phyloP scores from a whole-genome alignment of 192 early-diverging fungal species.

The Powellomyces hirtus region DNA sequence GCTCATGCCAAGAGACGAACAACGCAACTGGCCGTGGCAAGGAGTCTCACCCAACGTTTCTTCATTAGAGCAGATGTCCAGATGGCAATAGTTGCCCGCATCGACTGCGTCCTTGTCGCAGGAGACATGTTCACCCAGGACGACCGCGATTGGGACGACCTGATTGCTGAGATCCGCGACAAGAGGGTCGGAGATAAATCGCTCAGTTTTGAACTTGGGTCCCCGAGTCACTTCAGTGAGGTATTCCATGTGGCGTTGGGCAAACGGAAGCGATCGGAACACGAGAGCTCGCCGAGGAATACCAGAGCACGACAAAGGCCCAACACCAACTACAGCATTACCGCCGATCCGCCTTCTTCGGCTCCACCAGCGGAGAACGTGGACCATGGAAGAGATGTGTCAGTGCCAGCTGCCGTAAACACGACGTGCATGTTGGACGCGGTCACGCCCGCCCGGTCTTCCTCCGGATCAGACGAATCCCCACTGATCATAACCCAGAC shows the following conservation, averaged over 20 bases:
- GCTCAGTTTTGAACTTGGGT: neutral
- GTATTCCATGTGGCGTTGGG: neutral
- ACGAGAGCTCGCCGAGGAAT: too few relatives aligned
- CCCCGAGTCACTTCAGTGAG: neutral
- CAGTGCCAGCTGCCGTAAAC: neutral
- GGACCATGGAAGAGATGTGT: neutral
- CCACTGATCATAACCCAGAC: conserved; percentile 3
- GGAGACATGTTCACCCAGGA: neutral
- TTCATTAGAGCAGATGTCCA: conserved; percentile 1
- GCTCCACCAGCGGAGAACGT: neutral
- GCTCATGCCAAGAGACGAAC: too few relatives aligned
- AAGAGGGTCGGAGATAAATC: neutral
- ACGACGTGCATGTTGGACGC: too few relatives aligned
- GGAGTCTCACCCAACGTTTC: too few relatives aligned
- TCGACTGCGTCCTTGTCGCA: neutral
- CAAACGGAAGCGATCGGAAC: neutral
- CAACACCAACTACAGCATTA: too few relatives aligned
- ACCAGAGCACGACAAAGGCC: too few relatives aligned
- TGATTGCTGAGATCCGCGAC: neutral
- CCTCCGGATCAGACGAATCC: neutral
- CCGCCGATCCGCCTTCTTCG: too few relatives aligned
- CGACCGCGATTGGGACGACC: neutral
- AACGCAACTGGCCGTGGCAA: too few relatives aligned
- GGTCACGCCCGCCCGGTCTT: too few relatives aligned
- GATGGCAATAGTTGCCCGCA: neutral